phyloP scores from a whole-genome alignment of 176 grass and related monocot species.

The Eremochloa ophiuroides region DNA sequence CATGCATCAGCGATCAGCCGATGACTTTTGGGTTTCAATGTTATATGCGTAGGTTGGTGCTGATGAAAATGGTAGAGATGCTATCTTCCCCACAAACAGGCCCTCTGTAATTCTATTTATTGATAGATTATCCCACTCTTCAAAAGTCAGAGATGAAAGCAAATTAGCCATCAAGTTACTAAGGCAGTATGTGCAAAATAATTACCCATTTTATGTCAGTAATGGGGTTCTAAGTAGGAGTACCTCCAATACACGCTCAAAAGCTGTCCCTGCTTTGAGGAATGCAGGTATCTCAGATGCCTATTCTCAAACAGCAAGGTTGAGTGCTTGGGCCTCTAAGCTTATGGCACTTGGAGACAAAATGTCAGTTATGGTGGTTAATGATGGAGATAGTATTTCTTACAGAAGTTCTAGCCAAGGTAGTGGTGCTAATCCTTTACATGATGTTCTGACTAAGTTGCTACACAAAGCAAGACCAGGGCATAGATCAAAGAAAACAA shows the following conservation, averaged over 20 bases:
- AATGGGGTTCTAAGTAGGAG: conserved; percentile 13
- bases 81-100: conserved; percentile 66
- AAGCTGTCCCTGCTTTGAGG: conserved; percentile 42
- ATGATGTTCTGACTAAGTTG: conserved; percentile 68
- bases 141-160: conserved; percentile 76
- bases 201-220: conserved; percentile 41
- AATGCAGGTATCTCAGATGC: conserved; percentile 33
- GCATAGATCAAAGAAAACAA: conserved; percentile 57
- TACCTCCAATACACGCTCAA: conserved; percentile 30
- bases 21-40: conserved; percentile 38
- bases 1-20: neutral
- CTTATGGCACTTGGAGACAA: conserved; percentile 67
- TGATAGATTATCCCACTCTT: conserved; percentile 68
- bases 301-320: conserved; percentile 25
- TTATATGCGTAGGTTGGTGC: conserved; percentile 56
- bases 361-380: conserved; percentile 69
- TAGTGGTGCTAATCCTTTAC: conserved; percentile 35
- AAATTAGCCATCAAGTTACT: conserved; percentile 67
- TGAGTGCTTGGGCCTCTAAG: conserved; percentile 54
- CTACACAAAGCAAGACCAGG: conserved; percentile 58
- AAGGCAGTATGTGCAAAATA: conserved; percentile 64
- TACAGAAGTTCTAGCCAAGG: conserved; percentile 35
- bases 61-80: conserved; percentile 46
- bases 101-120: conserved; percentile 84
- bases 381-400: conserved; percentile 64